phyloP scores from a whole-genome alignment of 192 early-diverging fungal genomes.

The Backusella tarrabulga region DNA sequence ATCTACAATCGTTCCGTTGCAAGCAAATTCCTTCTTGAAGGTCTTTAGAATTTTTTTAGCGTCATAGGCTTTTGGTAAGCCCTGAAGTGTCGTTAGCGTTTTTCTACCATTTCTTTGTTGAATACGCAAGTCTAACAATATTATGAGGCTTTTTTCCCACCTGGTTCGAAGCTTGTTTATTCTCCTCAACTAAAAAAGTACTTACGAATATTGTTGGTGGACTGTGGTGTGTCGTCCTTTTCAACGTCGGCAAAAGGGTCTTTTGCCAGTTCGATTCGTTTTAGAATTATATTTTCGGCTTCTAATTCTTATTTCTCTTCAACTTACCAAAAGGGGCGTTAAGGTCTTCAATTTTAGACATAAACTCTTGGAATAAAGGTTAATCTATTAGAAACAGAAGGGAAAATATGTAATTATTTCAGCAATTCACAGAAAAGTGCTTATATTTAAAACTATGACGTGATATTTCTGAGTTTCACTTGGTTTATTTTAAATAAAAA shows the following conservation, averaged over 20 bases:
- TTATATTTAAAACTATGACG: not conserved
- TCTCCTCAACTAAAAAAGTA: not conserved
- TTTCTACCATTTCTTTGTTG: slow-evolving; percentile 96
- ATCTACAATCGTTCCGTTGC: slow-evolving; percentile 87
- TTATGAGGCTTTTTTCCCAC: not conserved
- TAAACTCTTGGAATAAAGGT: not conserved
- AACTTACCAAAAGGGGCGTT: slow-evolving; percentile 26
- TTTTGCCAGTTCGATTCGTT: not conserved
- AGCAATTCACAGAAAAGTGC: not conserved
- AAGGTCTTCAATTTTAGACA: slow-evolving; percentile 31
- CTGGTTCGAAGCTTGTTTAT: too few relatives aligned
- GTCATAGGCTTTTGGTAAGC: slow-evolving; percentile 81
- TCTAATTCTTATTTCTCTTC: not conserved
- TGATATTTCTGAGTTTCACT: not conserved
- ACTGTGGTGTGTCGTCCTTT: slow-evolving; percentile 30
- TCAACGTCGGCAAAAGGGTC: slow-evolving; percentile 45
- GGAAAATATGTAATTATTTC: not conserved
- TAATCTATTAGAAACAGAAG: not conserved
- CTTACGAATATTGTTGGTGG: slow-evolving; percentile 47
- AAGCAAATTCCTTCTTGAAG: slow-evolving; percentile 95
- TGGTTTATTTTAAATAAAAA: not conserved
- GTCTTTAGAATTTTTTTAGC: slow-evolving; percentile 88
- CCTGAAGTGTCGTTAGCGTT: slow-evolving; percentile 92
- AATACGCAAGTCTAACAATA: slow-evolving; percentile 88
- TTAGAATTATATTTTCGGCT: not conserved